Percentiles rank a stretch among this genome's conserved stretches.
phyloP scores from a whole-genome alignment of 139 green algal species.

The Deuterostichococcus epilithicus region DNA sequence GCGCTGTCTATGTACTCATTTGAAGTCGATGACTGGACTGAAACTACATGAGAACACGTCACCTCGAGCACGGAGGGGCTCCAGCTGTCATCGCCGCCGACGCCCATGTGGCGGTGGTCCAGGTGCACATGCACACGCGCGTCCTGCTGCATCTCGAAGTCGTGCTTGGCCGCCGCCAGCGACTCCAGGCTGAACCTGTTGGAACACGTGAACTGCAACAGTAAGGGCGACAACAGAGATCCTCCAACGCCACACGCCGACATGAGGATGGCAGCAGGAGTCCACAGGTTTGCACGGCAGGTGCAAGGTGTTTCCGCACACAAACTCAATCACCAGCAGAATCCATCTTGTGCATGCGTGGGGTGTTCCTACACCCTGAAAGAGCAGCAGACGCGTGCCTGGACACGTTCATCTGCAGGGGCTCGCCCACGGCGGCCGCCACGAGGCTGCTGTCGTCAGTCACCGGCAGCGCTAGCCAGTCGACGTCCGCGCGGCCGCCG shows the following conservation, averaged over 20 bases:
- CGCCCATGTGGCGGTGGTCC: constrained; percentile 86
- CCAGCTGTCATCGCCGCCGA: constrained; percentile 95
- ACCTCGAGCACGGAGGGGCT: constrained; percentile 57
- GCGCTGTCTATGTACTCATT: not conserved
- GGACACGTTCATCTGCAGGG: constrained; percentile 37
- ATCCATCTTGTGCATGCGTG: constrained; percentile 17
- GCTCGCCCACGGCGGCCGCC: constrained; percentile 3
- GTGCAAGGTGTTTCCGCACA: no score
- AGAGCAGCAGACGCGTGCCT: not conserved
- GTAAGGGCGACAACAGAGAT: no score
- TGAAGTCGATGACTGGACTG: not conserved
- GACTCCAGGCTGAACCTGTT: constrained; percentile 28
- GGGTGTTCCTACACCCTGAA: not conserved
- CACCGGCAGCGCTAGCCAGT: constrained; percentile 52
- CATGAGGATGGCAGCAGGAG: no score
- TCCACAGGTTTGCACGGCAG: not conserved
- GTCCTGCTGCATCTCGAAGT: constrained; percentile 56
- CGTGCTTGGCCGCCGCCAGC: constrained; percentile 54
- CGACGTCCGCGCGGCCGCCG: constrained; percentile 68
- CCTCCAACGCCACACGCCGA: no score
- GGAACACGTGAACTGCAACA: constrained; percentile 33
- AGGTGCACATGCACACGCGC: constrained; percentile 66
- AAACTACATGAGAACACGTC: not conserved
- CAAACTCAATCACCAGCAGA: no score
- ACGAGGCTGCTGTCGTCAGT: constrained; percentile 12